Evolutionary conservation across 73 alveolate genomes (phyloP).

Genomic region (Paramecium primaurelia): DNA sequence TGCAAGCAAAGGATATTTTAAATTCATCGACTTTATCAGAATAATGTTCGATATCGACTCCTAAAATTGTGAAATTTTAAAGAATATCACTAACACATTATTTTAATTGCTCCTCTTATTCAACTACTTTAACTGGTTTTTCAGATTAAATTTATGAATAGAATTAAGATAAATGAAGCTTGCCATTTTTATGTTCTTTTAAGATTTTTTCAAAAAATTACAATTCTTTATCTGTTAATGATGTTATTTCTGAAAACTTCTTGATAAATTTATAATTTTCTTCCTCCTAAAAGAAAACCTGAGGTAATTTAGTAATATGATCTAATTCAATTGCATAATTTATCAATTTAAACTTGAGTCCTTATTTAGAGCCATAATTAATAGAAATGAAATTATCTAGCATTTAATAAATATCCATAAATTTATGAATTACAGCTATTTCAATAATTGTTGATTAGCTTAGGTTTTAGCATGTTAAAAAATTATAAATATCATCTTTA

Average conservation of each 20-base stretch:
- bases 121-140: not conserved
- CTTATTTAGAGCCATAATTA: not conserved
- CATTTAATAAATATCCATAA: conserved; percentile 28
- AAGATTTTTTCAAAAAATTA: not conserved
- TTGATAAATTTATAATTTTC: not conserved
- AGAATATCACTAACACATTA: not conserved
- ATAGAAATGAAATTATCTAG: not conserved
- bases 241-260: not conserved
- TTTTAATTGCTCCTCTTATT: not conserved
- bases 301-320: not conserved
- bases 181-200: not conserved
- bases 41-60: conserved; percentile 46
- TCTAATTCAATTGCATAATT: not conserved
- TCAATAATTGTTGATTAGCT: not conserved
- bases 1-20: conserved; percentile 39
- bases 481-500: not conserved
- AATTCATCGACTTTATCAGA: conserved; percentile 28
- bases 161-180: not conserved
- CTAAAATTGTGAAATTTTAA: not conserved
- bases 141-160: not conserved
- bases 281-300: not conserved
- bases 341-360: not conserved
- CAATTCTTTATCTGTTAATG: not conserved
- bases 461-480: not conserved
- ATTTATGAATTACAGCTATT: conserved; percentile 1